A percentile compares a stretch with the other conserved stretches of the same genome.
Conservation (phyloP, 2,329 filamentous ascomycete species). For the Neonectria coccinea region DNA sequence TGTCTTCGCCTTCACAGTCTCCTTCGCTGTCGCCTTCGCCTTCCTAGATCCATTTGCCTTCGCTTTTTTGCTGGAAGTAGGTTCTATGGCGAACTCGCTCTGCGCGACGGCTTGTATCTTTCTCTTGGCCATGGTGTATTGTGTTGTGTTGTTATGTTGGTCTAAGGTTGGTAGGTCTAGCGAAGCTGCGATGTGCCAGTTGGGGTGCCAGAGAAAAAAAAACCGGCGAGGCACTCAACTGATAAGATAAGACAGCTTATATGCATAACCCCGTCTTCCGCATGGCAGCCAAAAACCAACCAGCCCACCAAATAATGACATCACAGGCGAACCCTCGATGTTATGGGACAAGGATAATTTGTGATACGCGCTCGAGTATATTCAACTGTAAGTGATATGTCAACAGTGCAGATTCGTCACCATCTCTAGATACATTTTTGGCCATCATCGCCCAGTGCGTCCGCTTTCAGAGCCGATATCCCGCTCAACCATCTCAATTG, state of each 20-base stretch:
- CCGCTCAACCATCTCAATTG: conserved; percentile 89
- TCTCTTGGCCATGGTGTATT: conserved; percentile 59
- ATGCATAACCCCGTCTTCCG: conserved; percentile 39
- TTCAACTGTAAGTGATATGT: conserved; percentile 39
- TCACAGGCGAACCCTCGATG: conserved; percentile 2
- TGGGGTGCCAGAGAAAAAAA: conserved; percentile 41
- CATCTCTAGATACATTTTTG: conserved; percentile 21
- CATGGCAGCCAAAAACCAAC: conserved; percentile 25
- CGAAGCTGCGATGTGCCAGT: conserved; percentile 14
- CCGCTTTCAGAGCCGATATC: conserved; percentile 56
- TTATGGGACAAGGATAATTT: conserved; percentile 14
- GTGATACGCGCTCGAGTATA: conserved; percentile 42
- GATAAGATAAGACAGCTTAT: conserved; percentile 51
- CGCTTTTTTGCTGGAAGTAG: conserved; percentile 46
- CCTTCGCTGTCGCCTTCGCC: conserved; percentile 24
- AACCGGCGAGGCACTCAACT: conserved; percentile 31
- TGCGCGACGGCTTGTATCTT: conserved; percentile 57
- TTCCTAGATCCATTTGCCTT: conserved; percentile 35
- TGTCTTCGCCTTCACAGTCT: conserved; percentile 17
- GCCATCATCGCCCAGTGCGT: conserved; percentile 42
- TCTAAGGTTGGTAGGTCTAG: conserved; percentile 21
- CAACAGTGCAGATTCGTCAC: conserved; percentile 26
- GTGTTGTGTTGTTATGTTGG: conserved; percentile 26
- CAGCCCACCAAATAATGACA: background rate
- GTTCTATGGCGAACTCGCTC: conserved; percentile 42